Percentiles rank a stretch among this genome's conserved stretches.
These are phyloP conservation scores for Mycena belliarum DNA, from an alignment of 768 basidiomycete genomes.

Conservation along the genomic window DNA sequence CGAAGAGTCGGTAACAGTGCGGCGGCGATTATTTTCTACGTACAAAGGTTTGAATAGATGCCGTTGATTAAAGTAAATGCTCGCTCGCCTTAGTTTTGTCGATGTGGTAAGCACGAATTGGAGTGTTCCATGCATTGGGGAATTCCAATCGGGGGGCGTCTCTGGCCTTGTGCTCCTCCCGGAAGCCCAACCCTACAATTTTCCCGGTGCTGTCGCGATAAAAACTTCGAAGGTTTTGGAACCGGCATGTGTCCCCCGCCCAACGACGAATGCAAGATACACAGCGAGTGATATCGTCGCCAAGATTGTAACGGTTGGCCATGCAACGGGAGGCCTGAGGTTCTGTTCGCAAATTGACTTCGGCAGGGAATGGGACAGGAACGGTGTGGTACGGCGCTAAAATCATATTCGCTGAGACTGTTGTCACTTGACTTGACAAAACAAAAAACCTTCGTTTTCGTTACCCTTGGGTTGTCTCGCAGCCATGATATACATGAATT, in stretches of 20 bases:
- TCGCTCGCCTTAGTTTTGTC: slow-evolving; percentile 68
- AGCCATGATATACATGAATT: slow-evolving; percentile 5
- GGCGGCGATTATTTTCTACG: slow-evolving; percentile 64
- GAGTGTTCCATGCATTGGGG: slow-evolving; percentile 68
- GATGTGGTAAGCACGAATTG: slow-evolving; percentile 51
- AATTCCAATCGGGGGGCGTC: slow-evolving; percentile 57
- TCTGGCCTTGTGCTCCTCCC: slow-evolving; percentile 61
- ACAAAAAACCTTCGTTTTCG: slow-evolving; percentile 6
- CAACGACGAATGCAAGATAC: slow-evolving; percentile 84
- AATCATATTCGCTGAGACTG: neutral
- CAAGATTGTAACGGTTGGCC: slow-evolving; percentile 68
- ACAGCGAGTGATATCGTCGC: slow-evolving; percentile 74
- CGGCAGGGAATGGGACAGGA: slow-evolving; percentile 22
- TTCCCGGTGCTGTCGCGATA: slow-evolving; percentile 46
- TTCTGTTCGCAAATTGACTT: slow-evolving; percentile 46
- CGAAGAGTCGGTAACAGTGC: slow-evolving; percentile 68
- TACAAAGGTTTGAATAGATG: slow-evolving; percentile 13
- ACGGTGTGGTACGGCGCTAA: slow-evolving; percentile 15
- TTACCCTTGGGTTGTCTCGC: neutral
- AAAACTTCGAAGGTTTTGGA: slow-evolving; percentile 83
- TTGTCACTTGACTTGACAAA: too few species aligned
- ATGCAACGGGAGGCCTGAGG: slow-evolving; percentile 81
- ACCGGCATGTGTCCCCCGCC: slow-evolving; percentile 86
- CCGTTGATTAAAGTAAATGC: neutral
- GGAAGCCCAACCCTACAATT: slow-evolving; percentile 52